A percentile compares a stretch with the other conserved stretches of the same genome.
Evolutionary conservation across 306 rosid genomes (phyloP).

Genomic region (Adenanthera pavonina): DNA sequence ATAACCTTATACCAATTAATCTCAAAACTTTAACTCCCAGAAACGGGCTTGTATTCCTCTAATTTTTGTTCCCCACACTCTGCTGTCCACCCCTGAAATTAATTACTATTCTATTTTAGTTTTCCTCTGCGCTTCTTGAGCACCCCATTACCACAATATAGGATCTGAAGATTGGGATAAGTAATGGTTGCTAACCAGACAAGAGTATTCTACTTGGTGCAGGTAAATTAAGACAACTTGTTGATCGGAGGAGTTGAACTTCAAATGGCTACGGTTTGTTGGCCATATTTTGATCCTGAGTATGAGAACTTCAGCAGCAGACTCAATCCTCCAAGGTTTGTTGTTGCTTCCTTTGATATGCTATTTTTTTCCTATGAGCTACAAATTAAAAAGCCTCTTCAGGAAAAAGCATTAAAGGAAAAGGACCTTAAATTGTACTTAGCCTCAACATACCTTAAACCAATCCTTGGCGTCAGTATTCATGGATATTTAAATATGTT

Average conservation of each 20-base stretch:
- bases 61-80: conserved; percentile 3
- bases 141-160: not conserved
- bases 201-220: conserved; percentile 15
- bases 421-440: not conserved
- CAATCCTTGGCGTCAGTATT: not conserved
- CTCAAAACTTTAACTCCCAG: not conserved
- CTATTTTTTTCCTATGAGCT: not conserved
- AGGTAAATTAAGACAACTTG: conserved; percentile 32
- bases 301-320: conserved; percentile 78
- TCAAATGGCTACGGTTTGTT: conserved; percentile 71
- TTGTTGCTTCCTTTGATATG: conserved; percentile 26
- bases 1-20: not conserved
- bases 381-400: not conserved
- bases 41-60: not conserved
- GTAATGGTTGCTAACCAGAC: conserved; percentile 17
- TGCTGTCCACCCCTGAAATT: not conserved
- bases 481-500: not conserved
- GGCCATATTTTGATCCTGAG: conserved; percentile 88
- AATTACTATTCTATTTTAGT: not conserved
- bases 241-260: conserved; percentile 36
- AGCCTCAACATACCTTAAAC: not conserved
- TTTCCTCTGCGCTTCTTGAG: not conserved
- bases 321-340: conserved; percentile 84
- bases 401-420: not conserved
- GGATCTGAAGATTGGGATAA: not conserved